Evolutionary conservation across 2,329 filamentous ascomycete genomes (phyloP).

Genomic region (Aureobasidium sp.): DNA sequence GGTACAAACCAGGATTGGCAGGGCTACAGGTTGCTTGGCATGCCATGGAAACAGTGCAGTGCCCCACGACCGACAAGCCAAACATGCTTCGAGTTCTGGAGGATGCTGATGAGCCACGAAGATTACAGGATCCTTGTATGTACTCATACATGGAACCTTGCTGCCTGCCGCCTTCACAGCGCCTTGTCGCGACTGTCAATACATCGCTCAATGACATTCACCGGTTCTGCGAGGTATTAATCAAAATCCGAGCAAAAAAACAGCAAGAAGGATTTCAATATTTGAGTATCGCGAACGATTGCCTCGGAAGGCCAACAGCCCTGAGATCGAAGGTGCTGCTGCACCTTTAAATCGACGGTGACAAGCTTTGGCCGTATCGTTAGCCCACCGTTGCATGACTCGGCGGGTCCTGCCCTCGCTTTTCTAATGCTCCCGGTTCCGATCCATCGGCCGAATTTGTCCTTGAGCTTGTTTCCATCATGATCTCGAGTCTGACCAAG

Average conservation of each 20-base stretch:
- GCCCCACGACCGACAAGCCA: neutral
- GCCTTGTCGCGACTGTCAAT: neutral
- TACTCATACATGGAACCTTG: neutral
- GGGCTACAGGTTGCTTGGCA: neutral
- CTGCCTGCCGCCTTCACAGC: neutral
- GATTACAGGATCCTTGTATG: neutral
- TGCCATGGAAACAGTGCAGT: neutral
- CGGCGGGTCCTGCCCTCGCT: neutral
- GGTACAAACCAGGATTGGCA: neutral
- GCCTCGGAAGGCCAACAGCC: neutral
- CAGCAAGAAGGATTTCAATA: neutral
- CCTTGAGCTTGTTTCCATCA: constrained; percentile 3
- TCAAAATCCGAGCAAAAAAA: neutral
- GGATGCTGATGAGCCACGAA: constrained; percentile 11
- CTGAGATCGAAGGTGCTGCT: neutral
- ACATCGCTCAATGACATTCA: neutral
- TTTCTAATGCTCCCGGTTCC: neutral
- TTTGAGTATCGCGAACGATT: constrained; percentile 5
- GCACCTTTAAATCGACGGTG: neutral
- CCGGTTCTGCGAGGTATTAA: neutral
- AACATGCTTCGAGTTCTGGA: neutral
- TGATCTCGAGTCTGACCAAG: constrained; percentile 13
- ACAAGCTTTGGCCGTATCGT: constrained; percentile 1
- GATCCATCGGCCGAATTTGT: constrained; percentile 6
- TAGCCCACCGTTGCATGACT: constrained; percentile 12